Percentiles rank a stretch among this genome's conserved stretches.
phyloP scores from a whole-genome alignment of 2,329 filamentous ascomycete species.

The Nothopassalora personata region DNA sequence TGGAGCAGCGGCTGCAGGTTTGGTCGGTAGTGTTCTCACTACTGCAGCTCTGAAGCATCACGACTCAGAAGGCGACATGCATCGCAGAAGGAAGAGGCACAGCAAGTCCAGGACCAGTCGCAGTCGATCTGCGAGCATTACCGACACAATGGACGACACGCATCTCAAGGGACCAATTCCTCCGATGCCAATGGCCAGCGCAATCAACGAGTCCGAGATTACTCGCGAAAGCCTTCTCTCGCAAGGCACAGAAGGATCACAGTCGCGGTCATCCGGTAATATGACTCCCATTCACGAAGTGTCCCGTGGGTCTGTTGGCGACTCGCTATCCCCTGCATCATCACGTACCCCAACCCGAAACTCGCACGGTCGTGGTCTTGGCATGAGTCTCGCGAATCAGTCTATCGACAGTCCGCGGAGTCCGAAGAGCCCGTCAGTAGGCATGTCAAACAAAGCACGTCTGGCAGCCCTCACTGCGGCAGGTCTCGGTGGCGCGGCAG shows the following conservation, averaged over 20 bases:
- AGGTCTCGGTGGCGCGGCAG: constrained; percentile 39
- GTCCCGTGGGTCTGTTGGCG: constrained; percentile 51
- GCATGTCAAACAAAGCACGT: constrained; percentile 36
- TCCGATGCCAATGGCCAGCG: constrained; percentile 84
- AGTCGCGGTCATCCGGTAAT: constrained; percentile 59
- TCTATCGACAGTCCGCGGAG: constrained; percentile 40
- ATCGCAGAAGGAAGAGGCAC: constrained; percentile 42
- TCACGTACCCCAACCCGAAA: constrained; percentile 61
- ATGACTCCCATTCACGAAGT: constrained; percentile 58
- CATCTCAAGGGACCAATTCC: constrained; percentile 49
- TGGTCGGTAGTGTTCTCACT: constrained; percentile 55
- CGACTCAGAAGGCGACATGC: constrained; percentile 56
- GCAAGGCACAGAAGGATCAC: constrained; percentile 67
- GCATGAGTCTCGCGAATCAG: constrained; percentile 59
- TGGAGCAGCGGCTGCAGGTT: constrained; percentile 51
- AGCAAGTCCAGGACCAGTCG: constrained; percentile 47
- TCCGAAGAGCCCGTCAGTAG: constrained; percentile 25
- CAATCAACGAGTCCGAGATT: constrained; percentile 77
- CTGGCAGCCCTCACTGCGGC: constrained; percentile 36
- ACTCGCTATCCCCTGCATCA: constrained; percentile 51
- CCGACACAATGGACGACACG: constrained; percentile 50
- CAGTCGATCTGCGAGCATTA: constrained; percentile 47
- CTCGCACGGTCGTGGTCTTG: constrained; percentile 53
- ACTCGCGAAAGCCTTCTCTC: constrained; percentile 84
- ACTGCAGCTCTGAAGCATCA: constrained; percentile 59